Conservation (phyloP, 495 filamentous ascomycete species). For the Lentithecium fluviatile region DNA sequence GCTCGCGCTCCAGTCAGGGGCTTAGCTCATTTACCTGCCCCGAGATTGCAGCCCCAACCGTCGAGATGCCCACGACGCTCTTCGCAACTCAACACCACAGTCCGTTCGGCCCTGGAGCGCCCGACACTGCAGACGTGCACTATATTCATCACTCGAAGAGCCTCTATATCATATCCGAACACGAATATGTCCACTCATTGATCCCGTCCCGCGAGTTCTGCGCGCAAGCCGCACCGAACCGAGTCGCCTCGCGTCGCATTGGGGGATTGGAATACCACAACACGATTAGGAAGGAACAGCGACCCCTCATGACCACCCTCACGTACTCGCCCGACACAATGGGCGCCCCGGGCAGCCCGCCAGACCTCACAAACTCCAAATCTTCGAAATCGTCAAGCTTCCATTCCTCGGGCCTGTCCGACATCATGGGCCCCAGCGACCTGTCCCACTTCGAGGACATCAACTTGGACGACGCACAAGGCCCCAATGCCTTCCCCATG, state of each 20-base stretch:
- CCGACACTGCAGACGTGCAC: conserved; percentile 10
- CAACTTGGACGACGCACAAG: conserved; percentile 70
- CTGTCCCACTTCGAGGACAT: conserved; percentile 88
- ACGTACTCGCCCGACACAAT: conserved; percentile 16
- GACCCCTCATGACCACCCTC: conserved; percentile 30
- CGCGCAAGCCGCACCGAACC: not conserved
- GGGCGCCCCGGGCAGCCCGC: conserved; percentile 68
- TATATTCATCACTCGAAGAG: conserved; percentile 12
- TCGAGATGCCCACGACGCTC: conserved; percentile 29
- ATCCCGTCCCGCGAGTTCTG: conserved; percentile 15
- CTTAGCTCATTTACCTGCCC: conserved; percentile 22
- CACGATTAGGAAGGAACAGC: conserved; percentile 6
- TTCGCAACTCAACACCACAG: conserved; percentile 21
- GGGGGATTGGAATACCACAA: not conserved
- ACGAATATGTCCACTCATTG: conserved; percentile 29
- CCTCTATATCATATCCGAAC: conserved; percentile 29
- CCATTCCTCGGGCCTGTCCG: conserved; percentile 69
- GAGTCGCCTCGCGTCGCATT: conserved; percentile 13
- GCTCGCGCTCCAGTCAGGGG: conserved; percentile 28
- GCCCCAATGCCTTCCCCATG: conserved; percentile 49
- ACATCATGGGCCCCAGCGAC: conserved; percentile 48
- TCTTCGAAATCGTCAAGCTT: conserved; percentile 91
- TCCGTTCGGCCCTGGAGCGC: conserved; percentile 3
- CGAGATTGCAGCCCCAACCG: conserved; percentile 26
- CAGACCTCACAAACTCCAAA: conserved; percentile 79